Percentiles rank a stretch among this genome's conserved stretches.
Conservation (phyloP, 768 basidiomycete species). For the Tulasnella sp. region DNA sequence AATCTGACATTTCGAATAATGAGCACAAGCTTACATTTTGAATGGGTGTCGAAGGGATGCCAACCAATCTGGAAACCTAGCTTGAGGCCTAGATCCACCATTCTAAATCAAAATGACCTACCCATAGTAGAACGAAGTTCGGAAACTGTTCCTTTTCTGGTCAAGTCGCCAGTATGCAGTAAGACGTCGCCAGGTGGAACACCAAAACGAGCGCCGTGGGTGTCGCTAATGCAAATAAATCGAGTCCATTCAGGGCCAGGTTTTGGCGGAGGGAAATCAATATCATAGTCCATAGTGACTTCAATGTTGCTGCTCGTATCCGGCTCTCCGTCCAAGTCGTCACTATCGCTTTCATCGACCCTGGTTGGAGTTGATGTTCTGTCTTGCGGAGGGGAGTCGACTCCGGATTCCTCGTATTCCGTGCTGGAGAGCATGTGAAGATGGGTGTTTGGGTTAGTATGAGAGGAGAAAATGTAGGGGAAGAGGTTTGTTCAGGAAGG, state of each 20-base stretch:
- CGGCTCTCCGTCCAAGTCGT: not conserved
- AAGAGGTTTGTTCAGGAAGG: not conserved
- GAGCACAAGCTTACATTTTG: constrained; percentile 18
- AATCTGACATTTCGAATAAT: not conserved
- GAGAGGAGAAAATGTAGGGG: not conserved
- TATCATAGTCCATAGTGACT: constrained; percentile 20
- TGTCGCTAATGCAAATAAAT: constrained; percentile 26
- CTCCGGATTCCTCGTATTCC: not conserved
- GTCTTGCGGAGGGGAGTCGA: not conserved
- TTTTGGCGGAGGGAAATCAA: constrained; percentile 14
- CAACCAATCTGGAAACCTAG: constrained; percentile 7
- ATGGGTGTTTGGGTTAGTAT: not conserved
- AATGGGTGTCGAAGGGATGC: constrained; percentile 3
- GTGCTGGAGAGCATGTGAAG: not conserved
- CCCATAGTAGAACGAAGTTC: not conserved
- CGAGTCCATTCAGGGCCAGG: constrained; percentile 20
- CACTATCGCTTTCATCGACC: not conserved
- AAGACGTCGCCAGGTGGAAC: constrained; percentile 25
- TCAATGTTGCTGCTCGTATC: not conserved
- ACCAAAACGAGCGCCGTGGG: constrained; percentile 23
- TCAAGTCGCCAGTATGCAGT: constrained; percentile 26
- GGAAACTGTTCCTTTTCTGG: not conserved
- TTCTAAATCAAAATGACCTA: not conserved
- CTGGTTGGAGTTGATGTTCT: not conserved
- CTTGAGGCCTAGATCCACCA: not conserved